phyloP scores from a whole-genome alignment of 768 basidiomycete genomes.

The Daedalea quercina region DNA sequence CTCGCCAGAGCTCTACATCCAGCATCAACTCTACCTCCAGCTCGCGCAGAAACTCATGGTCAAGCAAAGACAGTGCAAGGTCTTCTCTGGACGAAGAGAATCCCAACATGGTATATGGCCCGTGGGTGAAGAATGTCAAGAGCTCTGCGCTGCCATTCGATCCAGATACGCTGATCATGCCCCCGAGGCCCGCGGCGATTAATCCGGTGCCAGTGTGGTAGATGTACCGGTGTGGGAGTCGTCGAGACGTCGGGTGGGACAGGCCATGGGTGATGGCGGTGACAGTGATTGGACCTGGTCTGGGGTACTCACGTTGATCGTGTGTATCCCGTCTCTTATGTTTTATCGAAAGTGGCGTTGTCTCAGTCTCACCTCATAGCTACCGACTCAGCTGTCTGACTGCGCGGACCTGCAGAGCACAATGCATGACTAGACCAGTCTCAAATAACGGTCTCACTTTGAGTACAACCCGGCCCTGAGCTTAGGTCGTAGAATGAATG shows the following conservation, averaged over 20 bases:
- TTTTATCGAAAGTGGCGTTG: constrained; percentile 2
- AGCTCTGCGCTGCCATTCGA: constrained; percentile 20
- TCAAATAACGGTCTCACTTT: too few species aligned
- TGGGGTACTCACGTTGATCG: constrained; percentile 3
- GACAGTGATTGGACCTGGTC: not conserved
- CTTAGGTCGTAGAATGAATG: too few species aligned
- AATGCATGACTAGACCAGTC: too few species aligned
- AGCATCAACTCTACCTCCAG: not conserved
- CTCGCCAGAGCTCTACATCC: not conserved
- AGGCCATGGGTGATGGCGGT: not conserved
- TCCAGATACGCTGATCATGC: constrained; percentile 15
- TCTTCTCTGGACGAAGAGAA: constrained; percentile 7
- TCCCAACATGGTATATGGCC: constrained; percentile 12
- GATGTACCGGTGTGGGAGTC: not conserved
- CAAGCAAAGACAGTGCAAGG: not conserved
- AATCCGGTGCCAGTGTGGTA: constrained; percentile 8
- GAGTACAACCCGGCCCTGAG: too few species aligned
- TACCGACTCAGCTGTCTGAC: too few species aligned
- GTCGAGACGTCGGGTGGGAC: not conserved
- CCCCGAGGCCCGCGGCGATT: constrained; percentile 17
- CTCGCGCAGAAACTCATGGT: not conserved
- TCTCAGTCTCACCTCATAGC: too few species aligned
- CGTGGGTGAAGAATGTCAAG: constrained; percentile 21
- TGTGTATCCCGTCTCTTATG: not conserved
- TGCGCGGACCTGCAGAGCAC: too few species aligned